Conservation (phyloP, 495 filamentous ascomycete genomes). For the Cudoniella acicularis region DNA sequence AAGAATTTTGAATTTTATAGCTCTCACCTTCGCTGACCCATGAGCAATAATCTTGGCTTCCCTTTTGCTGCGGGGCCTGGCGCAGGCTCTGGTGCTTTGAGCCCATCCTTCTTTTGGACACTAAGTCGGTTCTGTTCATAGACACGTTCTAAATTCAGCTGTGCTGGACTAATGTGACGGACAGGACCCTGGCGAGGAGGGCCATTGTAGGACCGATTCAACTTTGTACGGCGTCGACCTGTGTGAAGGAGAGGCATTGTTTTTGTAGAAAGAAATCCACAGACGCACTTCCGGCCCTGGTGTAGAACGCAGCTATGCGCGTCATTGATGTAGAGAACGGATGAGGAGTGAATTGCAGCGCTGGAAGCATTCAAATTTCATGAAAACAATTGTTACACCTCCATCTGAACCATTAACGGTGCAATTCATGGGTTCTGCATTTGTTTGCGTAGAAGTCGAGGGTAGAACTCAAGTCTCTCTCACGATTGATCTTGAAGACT, state of each 20-base stretch:
- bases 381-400: not conserved
- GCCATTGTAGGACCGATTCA: slow-evolving; percentile 24
- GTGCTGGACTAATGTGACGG: slow-evolving; percentile 38
- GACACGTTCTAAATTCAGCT: slow-evolving; percentile 52
- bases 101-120: slow-evolving; percentile 34
- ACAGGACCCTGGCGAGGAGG: slow-evolving; percentile 29
- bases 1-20: not conserved
- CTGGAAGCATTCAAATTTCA: not conserved
- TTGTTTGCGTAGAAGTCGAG: slow-evolving; percentile 15
- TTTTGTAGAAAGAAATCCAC: not conserved
- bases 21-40: slow-evolving; percentile 86
- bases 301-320: slow-evolving; percentile 16
- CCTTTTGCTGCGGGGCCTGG: slow-evolving; percentile 42
- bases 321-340: not conserved
- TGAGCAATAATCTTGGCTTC: slow-evolving; percentile 85
- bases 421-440: not conserved
- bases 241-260: slow-evolving; percentile 23
- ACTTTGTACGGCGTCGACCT: slow-evolving; percentile 20
- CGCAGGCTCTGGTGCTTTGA: slow-evolving; percentile 36
- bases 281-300: not conserved
- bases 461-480: not conserved
- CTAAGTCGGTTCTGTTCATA: slow-evolving; percentile 51
- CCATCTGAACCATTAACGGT: not conserved
- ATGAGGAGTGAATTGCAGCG: not conserved
- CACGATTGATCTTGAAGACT: slow-evolving; percentile 16